Evolutionary conservation across 2,329 filamentous ascomycete species (phyloP).

Genomic region (Dactylellina leptospora): DNA sequence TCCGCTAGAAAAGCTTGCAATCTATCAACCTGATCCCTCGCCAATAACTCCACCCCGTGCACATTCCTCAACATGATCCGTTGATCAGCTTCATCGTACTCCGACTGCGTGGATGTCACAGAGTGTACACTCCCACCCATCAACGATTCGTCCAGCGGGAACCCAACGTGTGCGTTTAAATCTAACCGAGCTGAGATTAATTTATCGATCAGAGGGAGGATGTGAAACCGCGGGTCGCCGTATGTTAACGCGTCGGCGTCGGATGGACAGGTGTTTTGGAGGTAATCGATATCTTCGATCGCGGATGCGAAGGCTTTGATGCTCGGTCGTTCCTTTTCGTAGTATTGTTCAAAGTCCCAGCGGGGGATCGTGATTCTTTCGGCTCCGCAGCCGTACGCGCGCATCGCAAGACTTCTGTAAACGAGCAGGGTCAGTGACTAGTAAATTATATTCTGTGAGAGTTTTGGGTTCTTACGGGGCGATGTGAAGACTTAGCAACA

Average conservation of each 20-base stretch:
- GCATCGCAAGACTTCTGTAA: constrained; percentile 7
- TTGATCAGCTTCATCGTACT: constrained; percentile 9
- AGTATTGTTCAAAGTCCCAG: not conserved
- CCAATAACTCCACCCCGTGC: not conserved
- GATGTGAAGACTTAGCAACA: not conserved
- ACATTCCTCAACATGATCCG: not conserved
- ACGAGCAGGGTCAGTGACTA: not conserved
- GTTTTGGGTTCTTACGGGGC: not conserved
- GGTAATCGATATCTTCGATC: constrained; percentile 35
- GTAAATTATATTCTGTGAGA: too few species aligned
- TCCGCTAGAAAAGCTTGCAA: constrained; percentile 22
- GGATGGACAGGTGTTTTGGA: constrained; percentile 27
- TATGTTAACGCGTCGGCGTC: not conserved
- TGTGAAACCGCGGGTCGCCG: constrained; percentile 18
- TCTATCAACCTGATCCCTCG: not conserved
- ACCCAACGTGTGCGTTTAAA: not conserved
- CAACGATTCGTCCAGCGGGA: not conserved
- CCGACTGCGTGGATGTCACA: not conserved
- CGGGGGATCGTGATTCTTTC: constrained; percentile 1
- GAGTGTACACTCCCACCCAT: not conserved
- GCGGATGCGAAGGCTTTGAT: constrained; percentile 3
- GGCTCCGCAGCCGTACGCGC: constrained; percentile 18
- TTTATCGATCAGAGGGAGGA: constrained; percentile 23
- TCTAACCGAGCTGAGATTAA: not conserved
- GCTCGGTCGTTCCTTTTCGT: not conserved